phyloP scores from a whole-genome alignment of 2,329 filamentous ascomycete species.

The Corynespora cassiicola region DNA sequence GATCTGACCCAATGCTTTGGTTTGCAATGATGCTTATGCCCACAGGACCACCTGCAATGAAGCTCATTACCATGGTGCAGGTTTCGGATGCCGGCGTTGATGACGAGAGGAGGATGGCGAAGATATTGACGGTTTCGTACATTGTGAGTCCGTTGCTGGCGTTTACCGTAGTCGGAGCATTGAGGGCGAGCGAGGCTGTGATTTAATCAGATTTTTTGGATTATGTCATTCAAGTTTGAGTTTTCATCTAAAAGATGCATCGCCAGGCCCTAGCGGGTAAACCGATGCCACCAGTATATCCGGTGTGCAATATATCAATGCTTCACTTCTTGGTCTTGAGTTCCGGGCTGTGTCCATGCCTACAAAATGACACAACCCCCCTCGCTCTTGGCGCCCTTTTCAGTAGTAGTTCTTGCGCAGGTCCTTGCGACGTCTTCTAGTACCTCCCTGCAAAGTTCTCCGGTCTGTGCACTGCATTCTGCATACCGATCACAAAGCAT shows the following conservation, averaged over 20 bases:
- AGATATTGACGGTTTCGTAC: slow-evolving; percentile 52
- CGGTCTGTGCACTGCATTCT: slow-evolving; percentile 67
- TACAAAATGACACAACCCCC: slow-evolving; percentile 37
- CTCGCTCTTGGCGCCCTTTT: slow-evolving; percentile 57
- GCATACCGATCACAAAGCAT: slow-evolving; percentile 68
- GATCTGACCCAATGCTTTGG: slow-evolving; percentile 68
- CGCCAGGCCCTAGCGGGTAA: no score
- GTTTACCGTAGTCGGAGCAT: slow-evolving; percentile 38
- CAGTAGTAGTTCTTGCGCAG: slow-evolving; percentile 64
- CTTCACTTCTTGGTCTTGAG: no score
- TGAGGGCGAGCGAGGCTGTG: slow-evolving; percentile 33
- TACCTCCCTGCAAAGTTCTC: slow-evolving; percentile 64
- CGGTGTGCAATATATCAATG: no score
- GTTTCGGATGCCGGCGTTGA: slow-evolving; percentile 48
- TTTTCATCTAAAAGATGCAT: no score
- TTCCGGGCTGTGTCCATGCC: no score
- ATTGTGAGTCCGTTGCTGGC: slow-evolving; percentile 37
- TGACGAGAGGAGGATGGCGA: slow-evolving; percentile 60
- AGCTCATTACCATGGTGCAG: slow-evolving; percentile 59
- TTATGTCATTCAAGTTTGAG: no score
- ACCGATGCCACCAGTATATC: no score
- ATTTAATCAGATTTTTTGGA: no score
- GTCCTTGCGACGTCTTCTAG: slow-evolving; percentile 67
- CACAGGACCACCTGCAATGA: slow-evolving; percentile 60
- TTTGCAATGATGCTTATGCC: slow-evolving; percentile 68